These are phyloP conservation scores for Trichoderma oligosporum DNA, from an alignment of 2,329 filamentous ascomycete genomes.

Conservation along the genomic window DNA sequence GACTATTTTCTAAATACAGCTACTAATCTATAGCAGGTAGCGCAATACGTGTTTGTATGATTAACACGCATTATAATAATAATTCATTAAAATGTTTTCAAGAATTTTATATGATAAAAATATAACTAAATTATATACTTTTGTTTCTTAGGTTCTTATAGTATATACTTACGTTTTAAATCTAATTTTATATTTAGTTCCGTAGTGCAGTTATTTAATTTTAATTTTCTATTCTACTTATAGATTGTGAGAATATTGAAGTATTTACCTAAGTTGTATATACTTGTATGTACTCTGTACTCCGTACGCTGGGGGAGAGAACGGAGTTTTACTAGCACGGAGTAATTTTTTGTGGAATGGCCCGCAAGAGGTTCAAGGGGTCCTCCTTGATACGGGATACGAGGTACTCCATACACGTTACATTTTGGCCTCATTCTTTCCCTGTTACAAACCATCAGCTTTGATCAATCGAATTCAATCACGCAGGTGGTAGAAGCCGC, in stretches of 20 bases:
- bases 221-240: too few species aligned
- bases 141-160: background rate
- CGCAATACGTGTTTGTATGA: too few species aligned
- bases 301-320: too few species aligned
- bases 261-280: too few species aligned
- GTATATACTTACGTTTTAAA: background rate
- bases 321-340: background rate
- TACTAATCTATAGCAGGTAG: too few species aligned
- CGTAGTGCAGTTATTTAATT: too few species aligned
- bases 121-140: background rate
- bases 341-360: constrained; percentile 14
- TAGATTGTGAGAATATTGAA: too few species aligned
- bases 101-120: background rate
- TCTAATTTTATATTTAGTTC: background rate
- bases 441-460: background rate
- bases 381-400: constrained; percentile 14
- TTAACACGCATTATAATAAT: background rate
- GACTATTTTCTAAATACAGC: too few species aligned
- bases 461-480: constrained; percentile 2
- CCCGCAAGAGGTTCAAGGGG: constrained; percentile 8
- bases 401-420: constrained; percentile 15
- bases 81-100: background rate
- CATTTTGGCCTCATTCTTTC: constrained; percentile 3
- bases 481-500: constrained; percentile 9
- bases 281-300: too few species aligned